phyloP scores from a whole-genome alignment of 805 yeast genomes.

The Candida broadrunensis region DNA sequence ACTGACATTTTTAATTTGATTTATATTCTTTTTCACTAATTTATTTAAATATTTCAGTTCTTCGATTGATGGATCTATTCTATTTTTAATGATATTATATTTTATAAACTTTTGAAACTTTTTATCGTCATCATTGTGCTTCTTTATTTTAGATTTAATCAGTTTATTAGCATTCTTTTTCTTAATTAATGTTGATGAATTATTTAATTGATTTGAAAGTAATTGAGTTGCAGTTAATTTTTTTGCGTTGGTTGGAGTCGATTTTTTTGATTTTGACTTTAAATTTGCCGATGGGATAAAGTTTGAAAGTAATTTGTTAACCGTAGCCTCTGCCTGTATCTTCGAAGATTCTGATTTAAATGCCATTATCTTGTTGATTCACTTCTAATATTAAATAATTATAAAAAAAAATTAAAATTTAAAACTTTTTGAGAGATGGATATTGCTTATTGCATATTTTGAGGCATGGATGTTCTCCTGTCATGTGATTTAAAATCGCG shows the following conservation, averaged over 20 bases:
- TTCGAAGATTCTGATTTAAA: constrained; percentile 27
- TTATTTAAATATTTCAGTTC: constrained; percentile 38
- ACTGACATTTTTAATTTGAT: constrained; percentile 22
- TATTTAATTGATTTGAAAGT: constrained; percentile 13
- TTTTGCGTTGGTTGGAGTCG: not conserved
- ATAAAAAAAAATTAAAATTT: too few relatives aligned
- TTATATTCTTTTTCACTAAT: constrained; percentile 35
- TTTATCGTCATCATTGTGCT: constrained; percentile 24
- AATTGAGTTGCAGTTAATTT: constrained; percentile 16
- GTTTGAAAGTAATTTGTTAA: constrained; percentile 31
- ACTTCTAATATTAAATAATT: too few relatives aligned
- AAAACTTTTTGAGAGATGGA: too few relatives aligned
- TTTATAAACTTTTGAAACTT: constrained; percentile 34
- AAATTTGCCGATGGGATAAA: constrained; percentile 9
- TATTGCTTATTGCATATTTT: too few relatives aligned
- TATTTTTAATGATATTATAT: constrained; percentile 36
- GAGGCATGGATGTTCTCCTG: too few relatives aligned
- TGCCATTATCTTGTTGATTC: constrained; percentile 18
- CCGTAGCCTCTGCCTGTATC: constrained; percentile 35
- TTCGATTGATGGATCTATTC: constrained; percentile 22
- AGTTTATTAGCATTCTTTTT: constrained; percentile 18
- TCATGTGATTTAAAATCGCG: too few relatives aligned
- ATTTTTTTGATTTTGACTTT: not conserved
- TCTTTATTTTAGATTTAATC: constrained; percentile 23
- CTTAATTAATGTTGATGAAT: constrained; percentile 10